Conservation (phyloP, 1,284 basidiomycete genomes). For the Retiboletus flavoniger region DNA sequence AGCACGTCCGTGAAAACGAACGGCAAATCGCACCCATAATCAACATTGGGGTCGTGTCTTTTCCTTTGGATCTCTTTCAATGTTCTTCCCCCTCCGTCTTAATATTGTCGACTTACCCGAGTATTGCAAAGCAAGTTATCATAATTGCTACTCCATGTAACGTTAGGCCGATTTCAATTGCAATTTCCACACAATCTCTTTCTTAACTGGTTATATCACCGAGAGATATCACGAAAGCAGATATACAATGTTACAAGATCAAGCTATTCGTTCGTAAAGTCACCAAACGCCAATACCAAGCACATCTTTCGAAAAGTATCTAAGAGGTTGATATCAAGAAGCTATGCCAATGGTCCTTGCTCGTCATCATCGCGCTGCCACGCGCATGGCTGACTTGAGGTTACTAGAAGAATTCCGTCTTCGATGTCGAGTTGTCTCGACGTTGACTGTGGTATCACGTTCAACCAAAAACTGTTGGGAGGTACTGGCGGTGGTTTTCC, state of each 20-base stretch:
- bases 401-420: slow-evolving; percentile 32
- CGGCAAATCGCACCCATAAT: slow-evolving; percentile 34
- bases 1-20: slow-evolving; percentile 35
- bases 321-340: slow-evolving; percentile 8
- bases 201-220: slow-evolving; percentile 20
- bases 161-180: slow-evolving; percentile 18
- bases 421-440: slow-evolving; percentile 30
- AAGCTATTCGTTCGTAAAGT: slow-evolving; percentile 11
- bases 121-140: slow-evolving; percentile 26
- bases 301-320: slow-evolving; percentile 12
- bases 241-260: slow-evolving; percentile 31
- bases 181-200: slow-evolving; percentile 15
- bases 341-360: not conserved
- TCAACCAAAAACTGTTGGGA: slow-evolving; percentile 33
- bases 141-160: slow-evolving; percentile 33
- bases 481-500: slow-evolving; percentile 16
- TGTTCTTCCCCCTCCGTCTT: slow-evolving; percentile 11
- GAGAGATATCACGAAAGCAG: slow-evolving; percentile 7
- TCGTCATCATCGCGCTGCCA: slow-evolving; percentile 24
- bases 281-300: slow-evolving; percentile 1
- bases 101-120: slow-evolving; percentile 24
- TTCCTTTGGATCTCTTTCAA: slow-evolving; percentile 9
- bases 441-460: slow-evolving; percentile 28
- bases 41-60: slow-evolving; percentile 4
- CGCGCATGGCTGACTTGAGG: slow-evolving; percentile 35